Evolutionary conservation across 2,329 filamentous ascomycete species (phyloP).

Genomic region (Penicillium sp.): DNA sequence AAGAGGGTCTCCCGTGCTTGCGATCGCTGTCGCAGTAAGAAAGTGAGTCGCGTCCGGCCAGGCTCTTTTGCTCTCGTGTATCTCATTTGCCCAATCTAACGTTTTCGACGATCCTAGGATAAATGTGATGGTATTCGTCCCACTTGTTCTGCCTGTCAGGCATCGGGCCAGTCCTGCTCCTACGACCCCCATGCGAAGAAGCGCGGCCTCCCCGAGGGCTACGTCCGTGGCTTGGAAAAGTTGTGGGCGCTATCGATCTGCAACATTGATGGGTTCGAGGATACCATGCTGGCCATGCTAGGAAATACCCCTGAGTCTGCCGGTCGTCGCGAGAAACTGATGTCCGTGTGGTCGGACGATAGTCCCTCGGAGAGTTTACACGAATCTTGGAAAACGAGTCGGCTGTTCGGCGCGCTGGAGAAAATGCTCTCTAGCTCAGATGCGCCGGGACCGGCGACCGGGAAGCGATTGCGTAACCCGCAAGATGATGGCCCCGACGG

Average conservation of each 20-base stretch:
- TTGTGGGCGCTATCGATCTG: slow-evolving; percentile 46
- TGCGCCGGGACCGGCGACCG: slow-evolving; percentile 17
- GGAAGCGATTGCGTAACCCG: slow-evolving; percentile 38
- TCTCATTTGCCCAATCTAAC: background rate
- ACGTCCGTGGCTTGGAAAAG: slow-evolving; percentile 48
- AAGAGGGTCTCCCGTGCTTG: slow-evolving; percentile 49
- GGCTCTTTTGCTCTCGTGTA: background rate
- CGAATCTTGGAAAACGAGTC: slow-evolving; percentile 46
- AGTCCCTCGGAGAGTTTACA: slow-evolving; percentile 43
- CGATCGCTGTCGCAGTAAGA: slow-evolving; percentile 47
- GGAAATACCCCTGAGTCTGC: slow-evolving; percentile 36
- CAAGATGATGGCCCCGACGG: slow-evolving; percentile 22
- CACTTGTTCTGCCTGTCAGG: slow-evolving; percentile 43
- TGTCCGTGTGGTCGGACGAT: slow-evolving; percentile 43
- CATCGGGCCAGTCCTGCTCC: slow-evolving; percentile 41
- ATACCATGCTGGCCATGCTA: slow-evolving; percentile 40
- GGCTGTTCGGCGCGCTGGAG: slow-evolving; percentile 40
- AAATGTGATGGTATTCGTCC: slow-evolving; percentile 47
- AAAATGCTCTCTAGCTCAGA: slow-evolving; percentile 41
- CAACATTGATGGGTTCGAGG: slow-evolving; percentile 47
- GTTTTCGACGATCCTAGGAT: slow-evolving; percentile 24
- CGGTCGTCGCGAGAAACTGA: slow-evolving; percentile 33
- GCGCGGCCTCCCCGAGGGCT: slow-evolving; percentile 47
- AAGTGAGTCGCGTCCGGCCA: slow-evolving; percentile 24
- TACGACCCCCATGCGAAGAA: slow-evolving; percentile 48